A percentile compares a stretch with the other conserved stretches of the same genome.
Evolutionary conservation across 768 basidiomycete species (phyloP).

Genomic region (Hemileccinum impolitum): DNA sequence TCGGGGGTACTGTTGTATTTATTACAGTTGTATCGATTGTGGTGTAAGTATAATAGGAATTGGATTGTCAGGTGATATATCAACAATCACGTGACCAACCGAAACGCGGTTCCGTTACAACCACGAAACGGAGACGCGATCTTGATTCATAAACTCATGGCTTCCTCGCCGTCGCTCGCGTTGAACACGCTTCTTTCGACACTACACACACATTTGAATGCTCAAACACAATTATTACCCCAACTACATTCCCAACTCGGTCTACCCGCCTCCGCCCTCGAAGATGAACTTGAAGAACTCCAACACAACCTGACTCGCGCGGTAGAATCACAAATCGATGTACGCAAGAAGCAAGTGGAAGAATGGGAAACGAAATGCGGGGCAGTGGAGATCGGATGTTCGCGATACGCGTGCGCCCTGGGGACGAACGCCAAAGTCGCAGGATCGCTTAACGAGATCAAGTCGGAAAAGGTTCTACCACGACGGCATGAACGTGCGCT

Average conservation of each 20-base stretch:
- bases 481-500: slow-evolving; percentile 64
- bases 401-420: slow-evolving; percentile 63
- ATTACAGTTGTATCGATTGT: not conserved
- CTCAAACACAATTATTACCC: slow-evolving; percentile 79
- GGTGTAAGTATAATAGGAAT: no score
- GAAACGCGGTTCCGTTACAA: slow-evolving; percentile 24
- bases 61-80: slow-evolving; percentile 25
- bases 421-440: slow-evolving; percentile 70
- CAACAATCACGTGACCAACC: slow-evolving; percentile 24
- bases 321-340: slow-evolving; percentile 70
- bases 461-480: slow-evolving; percentile 71
- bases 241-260: slow-evolving; percentile 83
- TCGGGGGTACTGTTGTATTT: not conserved
- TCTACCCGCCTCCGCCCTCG: slow-evolving; percentile 71
- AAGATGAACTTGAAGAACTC: slow-evolving; percentile 73
- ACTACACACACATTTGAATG: slow-evolving; percentile 71
- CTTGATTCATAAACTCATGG: slow-evolving; percentile 17
- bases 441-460: slow-evolving; percentile 61
- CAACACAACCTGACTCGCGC: slow-evolving; percentile 73
- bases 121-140: slow-evolving; percentile 13
- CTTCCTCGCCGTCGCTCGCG: slow-evolving; percentile 33
- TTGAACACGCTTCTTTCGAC: slow-evolving; percentile 72
- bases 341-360: slow-evolving; percentile 73
- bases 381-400: slow-evolving; percentile 58
- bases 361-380: slow-evolving; percentile 64